phyloP scores from a whole-genome alignment of 352 stramenopile species.

The Globisporangium nagaii region DNA sequence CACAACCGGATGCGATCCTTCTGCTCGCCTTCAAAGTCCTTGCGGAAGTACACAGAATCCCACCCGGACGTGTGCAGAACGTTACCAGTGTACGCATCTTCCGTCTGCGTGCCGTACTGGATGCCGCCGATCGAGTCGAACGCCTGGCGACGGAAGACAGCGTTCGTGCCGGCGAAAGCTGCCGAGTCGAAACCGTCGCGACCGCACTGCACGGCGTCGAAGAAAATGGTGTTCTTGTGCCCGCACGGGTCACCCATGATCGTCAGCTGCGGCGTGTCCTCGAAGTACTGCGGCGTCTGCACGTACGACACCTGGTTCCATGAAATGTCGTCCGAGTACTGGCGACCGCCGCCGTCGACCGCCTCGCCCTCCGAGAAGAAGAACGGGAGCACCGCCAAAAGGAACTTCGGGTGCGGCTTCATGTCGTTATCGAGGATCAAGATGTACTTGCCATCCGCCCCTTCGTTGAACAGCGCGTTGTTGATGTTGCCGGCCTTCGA shows the following conservation, averaged over 20 bases:
- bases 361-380: slow-evolving; percentile 88
- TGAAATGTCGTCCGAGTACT: slow-evolving; percentile 87
- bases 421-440: slow-evolving; percentile 92
- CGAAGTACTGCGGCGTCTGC: slow-evolving; percentile 88
- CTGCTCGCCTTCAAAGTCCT: slow-evolving; percentile 83
- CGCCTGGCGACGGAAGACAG: slow-evolving; percentile 84
- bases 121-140: slow-evolving; percentile 89
- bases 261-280: slow-evolving; percentile 77
- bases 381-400: slow-evolving; percentile 81
- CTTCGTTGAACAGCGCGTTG: slow-evolving; percentile 88
- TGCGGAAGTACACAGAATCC: slow-evolving; percentile 88
- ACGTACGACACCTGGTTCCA: slow-evolving; percentile 89
- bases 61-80: slow-evolving; percentile 78
- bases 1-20: slow-evolving; percentile 85
- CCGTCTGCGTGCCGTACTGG: slow-evolving; percentile 85
- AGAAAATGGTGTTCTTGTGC: slow-evolving; percentile 91
- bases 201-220: slow-evolving; percentile 84
- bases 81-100: slow-evolving; percentile 89
- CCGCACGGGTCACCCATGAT: slow-evolving; percentile 86
- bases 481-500: slow-evolving; percentile 92
- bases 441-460: slow-evolving; percentile 83
- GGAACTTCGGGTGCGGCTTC: slow-evolving; percentile 87
- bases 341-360: slow-evolving; percentile 72
- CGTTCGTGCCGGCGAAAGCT: slow-evolving; percentile 86
- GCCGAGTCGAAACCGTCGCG: slow-evolving; percentile 86